Evolutionary conservation across 2,329 filamentous ascomycete species (phyloP).

Genomic region (Beauveria caledonica): DNA sequence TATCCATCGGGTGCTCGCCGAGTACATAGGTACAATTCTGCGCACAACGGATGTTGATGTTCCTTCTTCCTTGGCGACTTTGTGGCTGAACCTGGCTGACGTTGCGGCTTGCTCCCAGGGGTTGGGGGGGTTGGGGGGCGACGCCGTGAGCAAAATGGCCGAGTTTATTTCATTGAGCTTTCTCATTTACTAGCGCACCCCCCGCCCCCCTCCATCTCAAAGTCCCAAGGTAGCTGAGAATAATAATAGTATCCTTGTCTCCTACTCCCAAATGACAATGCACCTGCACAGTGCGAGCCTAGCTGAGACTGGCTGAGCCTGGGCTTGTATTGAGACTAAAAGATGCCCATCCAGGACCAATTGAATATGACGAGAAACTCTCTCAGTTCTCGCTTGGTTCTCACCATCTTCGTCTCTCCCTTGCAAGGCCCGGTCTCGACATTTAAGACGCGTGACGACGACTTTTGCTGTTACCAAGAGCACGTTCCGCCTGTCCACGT

Average conservation of each 20-base stretch:
- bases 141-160: not conserved
- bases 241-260: not conserved
- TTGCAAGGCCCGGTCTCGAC: not conserved
- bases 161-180: not conserved
- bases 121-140: not conserved
- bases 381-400: not conserved
- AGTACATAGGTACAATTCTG: not conserved
- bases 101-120: not conserved
- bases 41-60: not conserved
- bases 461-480: not conserved
- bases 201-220: not conserved
- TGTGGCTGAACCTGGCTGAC: slow-evolving; percentile 2
- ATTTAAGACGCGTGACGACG: not conserved
- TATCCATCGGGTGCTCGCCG: not conserved
- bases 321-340: not conserved
- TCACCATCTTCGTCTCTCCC: not conserved
- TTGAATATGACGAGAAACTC: not conserved
- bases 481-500: not conserved
- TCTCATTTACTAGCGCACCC: slow-evolving; percentile 1
- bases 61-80: not conserved
- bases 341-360: not conserved
- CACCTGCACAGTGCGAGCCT: not conserved
- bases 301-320: not conserved
- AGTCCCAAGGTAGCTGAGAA: not conserved
- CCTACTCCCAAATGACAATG: not conserved